Conservation (phyloP, 2,329 filamentous ascomycete genomes). For the Verticillium nonalfalfae region DNA sequence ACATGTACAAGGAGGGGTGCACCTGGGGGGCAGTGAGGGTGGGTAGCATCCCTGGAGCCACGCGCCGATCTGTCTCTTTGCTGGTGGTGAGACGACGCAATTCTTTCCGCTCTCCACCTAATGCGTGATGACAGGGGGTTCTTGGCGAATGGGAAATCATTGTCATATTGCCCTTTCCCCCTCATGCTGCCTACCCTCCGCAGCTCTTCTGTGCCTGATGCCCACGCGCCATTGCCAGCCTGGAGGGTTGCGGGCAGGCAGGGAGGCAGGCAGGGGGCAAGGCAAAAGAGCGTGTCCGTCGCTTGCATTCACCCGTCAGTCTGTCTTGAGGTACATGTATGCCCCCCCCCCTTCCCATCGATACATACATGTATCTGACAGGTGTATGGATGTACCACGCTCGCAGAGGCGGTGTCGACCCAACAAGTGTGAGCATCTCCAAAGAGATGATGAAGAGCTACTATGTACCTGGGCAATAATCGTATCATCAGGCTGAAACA, state of each 20-base stretch:
- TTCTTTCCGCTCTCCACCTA: neutral
- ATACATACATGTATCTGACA: no score
- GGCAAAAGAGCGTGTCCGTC: no score
- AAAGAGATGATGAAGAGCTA: no score
- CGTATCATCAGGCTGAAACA: no score
- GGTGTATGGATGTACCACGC: no score
- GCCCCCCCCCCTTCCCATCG: no score
- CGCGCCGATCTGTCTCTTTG: slow-evolving; percentile 10
- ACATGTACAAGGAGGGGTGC: neutral
- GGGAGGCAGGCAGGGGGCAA: no score
- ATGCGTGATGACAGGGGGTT: neutral
- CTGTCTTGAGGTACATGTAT: no score
- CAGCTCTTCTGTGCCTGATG: neutral
- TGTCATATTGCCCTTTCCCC: neutral
- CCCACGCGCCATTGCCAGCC: neutral
- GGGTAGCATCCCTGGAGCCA: slow-evolving; percentile 12
- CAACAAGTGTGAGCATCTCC: no score
- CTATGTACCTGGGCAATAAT: no score
- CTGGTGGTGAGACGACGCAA: neutral
- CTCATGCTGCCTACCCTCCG: neutral
- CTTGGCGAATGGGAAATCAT: neutral
- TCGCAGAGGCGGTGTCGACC: no score
- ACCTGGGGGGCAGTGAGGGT: slow-evolving; percentile 1
- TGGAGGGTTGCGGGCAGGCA: neutral
- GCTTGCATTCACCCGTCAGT: no score